Conservation (phyloP, 1,139 yeast genomes). For the Sugiyamaella paludigena region DNA sequence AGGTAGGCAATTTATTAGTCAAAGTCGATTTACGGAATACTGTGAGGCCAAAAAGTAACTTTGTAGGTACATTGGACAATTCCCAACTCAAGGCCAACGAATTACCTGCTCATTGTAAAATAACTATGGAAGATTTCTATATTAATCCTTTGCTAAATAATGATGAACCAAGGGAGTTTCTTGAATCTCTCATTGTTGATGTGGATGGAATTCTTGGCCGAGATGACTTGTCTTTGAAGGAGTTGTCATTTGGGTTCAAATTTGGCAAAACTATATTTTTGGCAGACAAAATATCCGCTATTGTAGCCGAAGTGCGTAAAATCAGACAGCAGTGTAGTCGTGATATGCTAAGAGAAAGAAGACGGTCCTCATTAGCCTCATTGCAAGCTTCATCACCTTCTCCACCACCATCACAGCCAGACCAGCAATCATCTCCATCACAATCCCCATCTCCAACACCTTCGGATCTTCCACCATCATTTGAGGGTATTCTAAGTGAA, state of each 20-base stretch:
- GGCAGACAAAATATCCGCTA: slow-evolving; percentile 6
- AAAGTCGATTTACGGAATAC: slow-evolving; percentile 32
- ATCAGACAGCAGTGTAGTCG: slow-evolving; percentile 12
- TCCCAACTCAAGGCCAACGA: slow-evolving; percentile 32
- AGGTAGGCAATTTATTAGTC: slow-evolving; percentile 31
- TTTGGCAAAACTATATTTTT: slow-evolving; percentile 28
- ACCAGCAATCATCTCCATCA: not conserved
- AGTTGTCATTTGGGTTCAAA: slow-evolving; percentile 35
- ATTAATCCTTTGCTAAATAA: slow-evolving; percentile 29
- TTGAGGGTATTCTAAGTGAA: slow-evolving; percentile 18
- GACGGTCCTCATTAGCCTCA: not conserved
- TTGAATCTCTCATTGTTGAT: slow-evolving; percentile 35
- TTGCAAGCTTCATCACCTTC: not conserved
- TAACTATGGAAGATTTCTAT: slow-evolving; percentile 33
- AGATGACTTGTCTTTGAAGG: slow-evolving; percentile 34
- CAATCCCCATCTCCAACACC: slow-evolving; percentile 7
- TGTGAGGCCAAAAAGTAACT: slow-evolving; percentile 22
- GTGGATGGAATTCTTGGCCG: slow-evolving; percentile 37
- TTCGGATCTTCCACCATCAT: slow-evolving; percentile 1
- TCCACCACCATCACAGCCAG: not conserved
- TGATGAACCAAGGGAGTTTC: slow-evolving; percentile 34
- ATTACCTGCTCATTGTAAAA: slow-evolving; percentile 30
- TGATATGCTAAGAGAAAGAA: slow-evolving; percentile 7
- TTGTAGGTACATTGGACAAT: slow-evolving; percentile 39
- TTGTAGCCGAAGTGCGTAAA: slow-evolving; percentile 10